phyloP scores from a whole-genome alignment of 768 basidiomycete genomes.

The Lanmaoa pseudosensibilis region DNA sequence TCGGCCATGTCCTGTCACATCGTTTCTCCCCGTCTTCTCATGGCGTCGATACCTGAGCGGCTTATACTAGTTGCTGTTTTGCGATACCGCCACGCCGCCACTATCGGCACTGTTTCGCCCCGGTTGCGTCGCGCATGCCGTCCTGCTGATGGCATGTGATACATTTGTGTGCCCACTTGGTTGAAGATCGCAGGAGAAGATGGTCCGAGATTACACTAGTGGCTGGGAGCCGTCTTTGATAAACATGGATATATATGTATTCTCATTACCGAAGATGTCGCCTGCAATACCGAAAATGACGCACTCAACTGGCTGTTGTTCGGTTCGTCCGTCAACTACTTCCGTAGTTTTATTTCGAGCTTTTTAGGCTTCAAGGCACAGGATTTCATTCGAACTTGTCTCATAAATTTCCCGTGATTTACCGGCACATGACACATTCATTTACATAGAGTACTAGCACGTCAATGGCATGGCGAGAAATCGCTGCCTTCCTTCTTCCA shows the following conservation, averaged over 20 bases:
- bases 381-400: not conserved
- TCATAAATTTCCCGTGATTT: not conserved
- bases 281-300: not conserved
- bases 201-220: not conserved
- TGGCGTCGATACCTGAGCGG: not conserved
- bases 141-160: not conserved
- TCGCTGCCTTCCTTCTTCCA: constrained; percentile 1
- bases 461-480: not conserved
- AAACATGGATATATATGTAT: not conserved
- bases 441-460: constrained; percentile 1
- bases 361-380: constrained; percentile 4
- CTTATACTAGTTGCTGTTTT: not conserved
- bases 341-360: not conserved
- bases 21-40: not conserved
- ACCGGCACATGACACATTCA: constrained; percentile 1
- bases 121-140: constrained; percentile 4
- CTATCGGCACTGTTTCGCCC: constrained; percentile 7
- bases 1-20: not conserved
- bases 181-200: not conserved
- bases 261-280: not conserved
- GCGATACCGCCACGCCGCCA: constrained; percentile 1
- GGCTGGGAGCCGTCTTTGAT: not conserved
- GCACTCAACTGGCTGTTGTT: not conserved
- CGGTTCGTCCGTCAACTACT: not conserved
- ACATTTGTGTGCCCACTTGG: not conserved